Base-by-base conservation (phyloP, 1,284 basidiomycete genomes). In the Ceratobasidium sp. region DNA sequence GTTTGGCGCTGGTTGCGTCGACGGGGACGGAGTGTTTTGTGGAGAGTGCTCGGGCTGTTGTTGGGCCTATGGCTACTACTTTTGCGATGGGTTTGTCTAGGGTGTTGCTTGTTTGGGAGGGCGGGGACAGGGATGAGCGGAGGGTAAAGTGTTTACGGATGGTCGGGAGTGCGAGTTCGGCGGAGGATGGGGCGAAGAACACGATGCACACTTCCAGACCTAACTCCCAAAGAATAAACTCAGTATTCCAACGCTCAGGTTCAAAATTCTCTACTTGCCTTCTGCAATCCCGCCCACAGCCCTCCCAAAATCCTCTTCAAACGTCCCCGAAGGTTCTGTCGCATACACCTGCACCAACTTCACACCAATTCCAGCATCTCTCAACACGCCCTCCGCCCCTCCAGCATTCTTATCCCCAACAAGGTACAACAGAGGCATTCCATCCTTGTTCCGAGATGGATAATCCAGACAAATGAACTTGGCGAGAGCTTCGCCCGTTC, bases 401-500 rank as follows among this genome's bases (percentile, higher is more conserved):
- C 93, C 91, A 18, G 87, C 84, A 74, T 91, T 94, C 83, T 93
- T 94, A 83, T 94, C 93, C 18, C 92, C 92, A 5, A 87, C 91
- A 8, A 95, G 84, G 78, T 92, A 93, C 13, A 95, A 79, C 63
- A 94, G 77, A 46, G 76, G 75, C 5, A 73, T 41, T n/a, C 26
- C 46, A 1, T 35, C 63, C n/a, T 35, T 14, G 14, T 73, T 52
- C 35, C 72, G 64, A 14, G 66, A 13, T 0, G 77, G 58, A 44
- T 84, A 72, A 67, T 89, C 86, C 0, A 80, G 76, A 46, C 89
- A 77, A 75, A 94, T 91, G 79, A 88, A 91, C 8, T 80, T 82
- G 0, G 88, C 92, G 18, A 95, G 86, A 54, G 84, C 81, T 76
- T 90, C 89, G 13, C 87, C 87, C 6, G 85, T 91, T 1, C 93